Evolutionary conservation across 768 basidiomycete species (phyloP), one percentile per base, ranked within the genome.

Genomic region (Cubamyces lactineus): DNA sequence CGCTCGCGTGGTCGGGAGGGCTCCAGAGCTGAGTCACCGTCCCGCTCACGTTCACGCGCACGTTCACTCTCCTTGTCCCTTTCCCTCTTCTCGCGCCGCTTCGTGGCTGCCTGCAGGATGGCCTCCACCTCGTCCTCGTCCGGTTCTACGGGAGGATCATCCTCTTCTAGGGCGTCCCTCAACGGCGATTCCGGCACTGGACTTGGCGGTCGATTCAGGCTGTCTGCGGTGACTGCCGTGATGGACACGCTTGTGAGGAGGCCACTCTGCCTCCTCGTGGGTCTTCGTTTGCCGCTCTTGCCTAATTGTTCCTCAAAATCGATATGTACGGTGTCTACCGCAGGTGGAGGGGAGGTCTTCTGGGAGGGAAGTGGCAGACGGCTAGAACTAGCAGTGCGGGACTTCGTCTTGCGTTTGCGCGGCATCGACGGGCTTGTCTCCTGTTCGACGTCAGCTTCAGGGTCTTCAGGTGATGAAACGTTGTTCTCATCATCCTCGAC

Each of bases 181-280:
- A 78, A 67, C 30, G 87, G 86, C 2, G 85, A 87, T 6, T 86
- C 88, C 65, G 87, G 85, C 1, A 86, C 86, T 2, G 88, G 89
- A 65, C 88, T 90, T 0, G 84, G 78, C 24, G 86, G 82, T 59
- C 87, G 80, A 59, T 53, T 62, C 62, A 74, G 64, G 39, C 62
- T 63, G 28, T 72, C 71, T 7, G 69, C 46, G 12, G 70, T 71
- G 11, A 57, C 73, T 53, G 65, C 70, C 38, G 60, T 71, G 68
- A 63, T 74, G 65, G 68, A 81, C 73, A 59, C 76, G 57, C 66
- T 66, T 13, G 67, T 80, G 53, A 92, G 72, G 43, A 90, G 75
- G 12, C 89, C 88, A 53, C 80, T 84, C 71, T 78, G 80, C 53
- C 78, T 69, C 63, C 73, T 72, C 62, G 75, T 76, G 63, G 70